These are phyloP conservation scores for Talaromyces proteolyticus DNA, from an alignment of 495 filamentous ascomycete species.

Conservation along the genomic window DNA sequence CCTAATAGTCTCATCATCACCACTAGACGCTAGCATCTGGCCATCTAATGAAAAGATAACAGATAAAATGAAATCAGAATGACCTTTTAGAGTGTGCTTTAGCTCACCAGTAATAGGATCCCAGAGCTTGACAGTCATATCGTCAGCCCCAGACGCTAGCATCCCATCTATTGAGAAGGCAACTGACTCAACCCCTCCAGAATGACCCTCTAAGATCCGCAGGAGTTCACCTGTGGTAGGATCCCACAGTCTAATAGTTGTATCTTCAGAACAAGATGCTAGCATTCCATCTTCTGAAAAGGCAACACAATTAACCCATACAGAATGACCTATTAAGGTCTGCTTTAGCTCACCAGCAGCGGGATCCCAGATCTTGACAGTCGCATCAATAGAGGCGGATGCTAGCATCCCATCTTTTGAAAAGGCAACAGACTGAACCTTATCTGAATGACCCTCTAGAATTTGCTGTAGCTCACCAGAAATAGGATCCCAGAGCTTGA, in stretches of 20 bases:
- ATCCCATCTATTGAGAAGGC: slow-evolving; percentile 29
- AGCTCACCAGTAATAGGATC: slow-evolving; percentile 1
- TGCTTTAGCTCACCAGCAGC: too few relatives aligned
- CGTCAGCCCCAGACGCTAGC: slow-evolving; percentile 20
- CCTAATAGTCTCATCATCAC: slow-evolving; percentile 4
- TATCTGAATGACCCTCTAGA: too few relatives aligned
- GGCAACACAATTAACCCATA: slow-evolving; percentile 5
- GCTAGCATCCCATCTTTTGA: slow-evolving; percentile 12
- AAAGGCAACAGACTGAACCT: slow-evolving; percentile 2
- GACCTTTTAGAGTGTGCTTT: slow-evolving; percentile 7
- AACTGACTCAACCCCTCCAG: not conserved
- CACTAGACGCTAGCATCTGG: slow-evolving; percentile 7
- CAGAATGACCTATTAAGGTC: too few relatives aligned
- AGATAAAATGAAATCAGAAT: slow-evolving; percentile 2
- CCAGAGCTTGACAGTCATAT: slow-evolving; percentile 25
- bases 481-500: not conserved
- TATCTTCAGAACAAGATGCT: slow-evolving; percentile 7
- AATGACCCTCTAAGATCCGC: slow-evolving; percentile 10
- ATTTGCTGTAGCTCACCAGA: too few relatives aligned
- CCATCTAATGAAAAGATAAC: slow-evolving; percentile 16
- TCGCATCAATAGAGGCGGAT: slow-evolving; percentile 4
- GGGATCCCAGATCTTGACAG: slow-evolving; percentile 15
- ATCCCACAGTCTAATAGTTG: slow-evolving; percentile 6
- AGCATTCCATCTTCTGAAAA: slow-evolving; percentile 10
- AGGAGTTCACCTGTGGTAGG: too few relatives aligned